Evolutionary conservation across 1,284 basidiomycete species (phyloP).

Genomic region (Tilletia indica): DNA sequence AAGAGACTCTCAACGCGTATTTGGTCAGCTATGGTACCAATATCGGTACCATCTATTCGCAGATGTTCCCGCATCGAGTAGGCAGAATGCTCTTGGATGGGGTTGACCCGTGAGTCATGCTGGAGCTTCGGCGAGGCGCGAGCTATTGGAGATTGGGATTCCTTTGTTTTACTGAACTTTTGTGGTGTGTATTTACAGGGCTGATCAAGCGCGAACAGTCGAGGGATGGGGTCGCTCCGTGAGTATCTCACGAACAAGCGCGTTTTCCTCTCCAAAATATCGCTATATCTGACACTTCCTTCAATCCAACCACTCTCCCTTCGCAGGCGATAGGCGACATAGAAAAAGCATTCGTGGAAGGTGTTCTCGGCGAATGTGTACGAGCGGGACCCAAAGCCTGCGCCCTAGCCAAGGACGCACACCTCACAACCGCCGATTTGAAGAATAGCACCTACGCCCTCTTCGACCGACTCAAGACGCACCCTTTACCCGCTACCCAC

Average conservation of each 20-base stretch:
- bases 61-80: conserved; percentile 31
- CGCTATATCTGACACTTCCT: neutral
- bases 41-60: conserved; percentile 31
- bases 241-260: neutral
- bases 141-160: too few species aligned
- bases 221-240: conserved; percentile 8
- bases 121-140: too few species aligned
- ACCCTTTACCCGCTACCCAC: conserved; percentile 27
- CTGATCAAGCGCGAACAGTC: conserved; percentile 3
- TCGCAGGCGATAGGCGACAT: conserved; percentile 28
- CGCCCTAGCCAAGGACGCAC: conserved; percentile 21
- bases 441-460: conserved; percentile 22
- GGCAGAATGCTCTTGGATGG: conserved; percentile 32
- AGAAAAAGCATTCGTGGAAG: conserved; percentile 31
- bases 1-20: conserved; percentile 26
- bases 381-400: conserved; percentile 29
- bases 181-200: too few species aligned
- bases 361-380: conserved; percentile 33
- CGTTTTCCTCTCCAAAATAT: neutral
- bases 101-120: conserved; percentile 6
- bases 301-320: neutral
- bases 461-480: conserved; percentile 19
- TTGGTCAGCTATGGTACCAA: conserved; percentile 36
- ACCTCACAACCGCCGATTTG: conserved; percentile 1
- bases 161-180: too few species aligned